A percentile compares a stretch with the other conserved stretches of the same genome.
These are phyloP conservation scores for Hyaloperonospora arabidopsidis DNA, from an alignment of 352 stramenopile genomes.

Conservation along the genomic window DNA sequence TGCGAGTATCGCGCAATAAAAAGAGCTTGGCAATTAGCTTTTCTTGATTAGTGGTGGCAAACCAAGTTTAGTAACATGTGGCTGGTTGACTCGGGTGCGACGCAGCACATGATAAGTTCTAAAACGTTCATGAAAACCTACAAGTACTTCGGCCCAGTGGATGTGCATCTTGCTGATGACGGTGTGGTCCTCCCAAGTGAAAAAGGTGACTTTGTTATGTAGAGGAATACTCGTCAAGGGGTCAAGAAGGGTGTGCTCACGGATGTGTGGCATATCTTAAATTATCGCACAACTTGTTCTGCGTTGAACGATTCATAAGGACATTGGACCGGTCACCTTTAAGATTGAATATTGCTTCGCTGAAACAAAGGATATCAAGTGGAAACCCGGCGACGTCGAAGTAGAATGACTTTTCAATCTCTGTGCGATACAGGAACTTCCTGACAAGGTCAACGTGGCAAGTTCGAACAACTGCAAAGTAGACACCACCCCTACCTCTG, in stretches of 20 bases:
- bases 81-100: conserved; percentile 25
- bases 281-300: no score
- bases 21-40: no score
- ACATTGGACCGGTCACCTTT: background rate
- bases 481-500: background rate
- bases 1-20: no score
- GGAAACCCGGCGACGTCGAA: background rate
- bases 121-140: conserved; percentile 10
- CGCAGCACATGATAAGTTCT: conserved; percentile 6
- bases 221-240: conserved; percentile 9
- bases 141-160: conserved; percentile 13
- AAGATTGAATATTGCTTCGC: background rate
- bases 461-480: background rate
- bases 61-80: conserved; percentile 12
- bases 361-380: background rate
- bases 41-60: conserved; percentile 7
- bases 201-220: conserved; percentile 18
- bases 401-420: background rate
- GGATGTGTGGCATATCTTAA: background rate
- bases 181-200: conserved; percentile 12
- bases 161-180: conserved; percentile 19
- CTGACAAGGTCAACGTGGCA: background rate
- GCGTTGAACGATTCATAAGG: background rate
- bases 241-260: background rate
- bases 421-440: background rate